Base-by-base conservation (phyloP, 179 eudicot species). In the Corrigiola litoralis region DNA sequence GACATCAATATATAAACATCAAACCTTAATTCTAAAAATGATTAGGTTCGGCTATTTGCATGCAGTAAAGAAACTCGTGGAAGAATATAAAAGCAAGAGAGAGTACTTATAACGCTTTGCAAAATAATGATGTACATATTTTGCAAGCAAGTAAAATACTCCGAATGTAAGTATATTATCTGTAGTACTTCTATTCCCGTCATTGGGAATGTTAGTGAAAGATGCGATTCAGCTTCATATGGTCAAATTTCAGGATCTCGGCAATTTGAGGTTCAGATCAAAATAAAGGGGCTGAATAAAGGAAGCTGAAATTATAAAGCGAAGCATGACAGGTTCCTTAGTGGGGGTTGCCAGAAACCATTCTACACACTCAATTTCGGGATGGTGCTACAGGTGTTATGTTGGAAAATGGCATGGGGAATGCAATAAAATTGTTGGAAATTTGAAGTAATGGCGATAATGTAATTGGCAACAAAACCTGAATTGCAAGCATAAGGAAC, bases 401-500 rank as follows among this genome's bases (percentile, higher is more conserved):
- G 54, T 25, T 40, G 61, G 55, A 63, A 52, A 61, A 61, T 32
- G 24, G 18, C 68, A 45, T 63, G 25, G 44, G 62, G 21, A 61
- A 29, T 38, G 50, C 45, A 66, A 66, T 66, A 2, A 42, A 49
- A 24, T 23, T 16, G 28, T 23, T n/a, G 21, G 14, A 31, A 14
- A 41, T 27, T 27, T 9, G 0, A 21, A 42, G 5, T 28, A 20
- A 29, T 29, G 9, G 59, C 38, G 32, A 54, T n/a, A 42, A 62
- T 18, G 40, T 23, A 1, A 44, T 17, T 20, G 45, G 21, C 37
- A 12, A 23, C 25, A 14, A 49, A 42, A 42, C 14, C 70, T 63
- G 33, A 54, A 41, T 32, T 45, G 16, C 47, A 70, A 51, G 61
- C 33, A 45, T 33, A 20, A 13, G 62, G 44, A 33, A 21, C 68